Conservation (phyloP, 306 rosid species). For the Castanopsis chinensis region DNA sequence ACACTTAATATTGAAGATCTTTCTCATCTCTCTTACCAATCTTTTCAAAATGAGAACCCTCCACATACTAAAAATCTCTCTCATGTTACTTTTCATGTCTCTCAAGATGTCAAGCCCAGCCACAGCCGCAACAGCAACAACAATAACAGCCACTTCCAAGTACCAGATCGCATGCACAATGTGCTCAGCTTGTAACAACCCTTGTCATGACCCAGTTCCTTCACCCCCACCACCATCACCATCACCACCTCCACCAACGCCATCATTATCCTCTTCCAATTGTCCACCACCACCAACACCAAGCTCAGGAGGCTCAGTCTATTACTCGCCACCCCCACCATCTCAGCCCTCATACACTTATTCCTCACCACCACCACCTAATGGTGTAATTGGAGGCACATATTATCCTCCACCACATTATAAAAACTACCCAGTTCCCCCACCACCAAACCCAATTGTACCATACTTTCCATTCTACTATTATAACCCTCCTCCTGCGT, state of each 20-base stretch:
- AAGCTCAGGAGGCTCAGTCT: slow-evolving; percentile 35
- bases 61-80: background rate
- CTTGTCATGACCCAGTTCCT: slow-evolving; percentile 43
- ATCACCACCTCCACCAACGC: slow-evolving; percentile 9
- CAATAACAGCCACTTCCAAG: slow-evolving; percentile 30
- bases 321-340: slow-evolving; percentile 74
- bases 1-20: no score
- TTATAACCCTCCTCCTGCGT: slow-evolving; percentile 65
- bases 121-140: slow-evolving; percentile 1
- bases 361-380: slow-evolving; percentile 46
- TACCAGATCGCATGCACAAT: slow-evolving; percentile 89
- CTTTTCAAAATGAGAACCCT: slow-evolving; percentile 32
- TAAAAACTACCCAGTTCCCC: slow-evolving; percentile 62
- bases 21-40: background rate
- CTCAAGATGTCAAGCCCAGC: slow-evolving; percentile 13
- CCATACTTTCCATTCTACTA: slow-evolving; percentile 88
- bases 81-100: slow-evolving; percentile 3
- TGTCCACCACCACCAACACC: slow-evolving; percentile 73
- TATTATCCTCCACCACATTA: slow-evolving; percentile 64
- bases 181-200: slow-evolving; percentile 84
- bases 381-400: slow-evolving; percentile 26
- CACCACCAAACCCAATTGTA: slow-evolving; percentile 98
- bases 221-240: slow-evolving; percentile 65
- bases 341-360: slow-evolving; percentile 40
- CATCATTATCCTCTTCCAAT: slow-evolving; percentile 15